These are phyloP conservation scores for Fusarium anguioides DNA, from an alignment of 2,329 filamentous ascomycete species.

Conservation along the genomic window DNA sequence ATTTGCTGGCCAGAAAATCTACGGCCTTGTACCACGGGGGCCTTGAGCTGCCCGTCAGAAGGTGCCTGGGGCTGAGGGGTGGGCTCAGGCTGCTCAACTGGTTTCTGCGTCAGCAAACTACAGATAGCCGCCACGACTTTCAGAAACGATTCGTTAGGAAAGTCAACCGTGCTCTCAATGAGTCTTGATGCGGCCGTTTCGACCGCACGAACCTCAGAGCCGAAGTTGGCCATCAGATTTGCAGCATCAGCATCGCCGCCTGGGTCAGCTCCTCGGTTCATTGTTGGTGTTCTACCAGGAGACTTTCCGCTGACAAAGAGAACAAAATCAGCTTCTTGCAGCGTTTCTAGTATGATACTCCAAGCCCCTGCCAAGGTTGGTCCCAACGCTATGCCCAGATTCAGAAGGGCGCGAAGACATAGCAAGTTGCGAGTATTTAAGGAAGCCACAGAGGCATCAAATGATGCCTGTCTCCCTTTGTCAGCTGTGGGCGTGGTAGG, in stretches of 20 bases:
- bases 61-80: conserved; percentile 26
- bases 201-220: conserved; percentile 85
- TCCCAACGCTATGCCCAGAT: conserved; percentile 92
- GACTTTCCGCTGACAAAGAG: conserved; percentile 73
- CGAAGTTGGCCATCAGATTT: conserved; percentile 73
- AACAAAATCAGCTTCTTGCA: conserved; percentile 93
- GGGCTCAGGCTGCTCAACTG: conserved; percentile 37
- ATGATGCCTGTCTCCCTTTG: conserved; percentile 67
- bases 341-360: conserved; percentile 89
- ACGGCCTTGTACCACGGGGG: conserved; percentile 56
- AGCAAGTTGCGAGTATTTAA: conserved; percentile 90
- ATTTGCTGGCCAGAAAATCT: conserved; percentile 57
- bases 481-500: conserved; percentile 67
- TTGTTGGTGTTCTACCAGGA: conserved; percentile 62
- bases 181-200: conserved; percentile 87
- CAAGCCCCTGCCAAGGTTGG: conserved; percentile 87
- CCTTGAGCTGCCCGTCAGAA: conserved; percentile 48
- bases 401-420: conserved; percentile 90
- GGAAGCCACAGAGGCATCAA: conserved; percentile 64
- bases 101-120: conserved; percentile 67
- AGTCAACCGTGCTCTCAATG: conserved; percentile 92
- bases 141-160: conserved; percentile 83
- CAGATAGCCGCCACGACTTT: conserved; percentile 82
- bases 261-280: conserved; percentile 58
- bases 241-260: conserved; percentile 63